Conservation (phyloP, 148 eudicot species). For the Rheum nobile region DNA sequence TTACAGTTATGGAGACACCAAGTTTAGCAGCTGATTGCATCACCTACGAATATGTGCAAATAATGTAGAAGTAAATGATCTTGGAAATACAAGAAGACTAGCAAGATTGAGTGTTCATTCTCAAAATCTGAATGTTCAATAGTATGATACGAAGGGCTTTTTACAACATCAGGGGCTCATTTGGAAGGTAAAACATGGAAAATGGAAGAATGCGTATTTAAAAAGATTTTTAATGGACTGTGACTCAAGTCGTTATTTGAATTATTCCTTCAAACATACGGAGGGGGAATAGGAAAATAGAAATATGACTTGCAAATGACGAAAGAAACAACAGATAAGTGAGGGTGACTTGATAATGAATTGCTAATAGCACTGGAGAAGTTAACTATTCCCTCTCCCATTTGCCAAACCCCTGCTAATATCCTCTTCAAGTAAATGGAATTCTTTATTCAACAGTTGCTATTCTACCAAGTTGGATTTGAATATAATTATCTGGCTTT, state of each 20-base stretch:
- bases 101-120: not conserved
- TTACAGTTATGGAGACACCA: slow-evolving; percentile 51
- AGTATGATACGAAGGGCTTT: not conserved
- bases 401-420: not conserved
- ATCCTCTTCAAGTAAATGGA: not conserved
- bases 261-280: not conserved
- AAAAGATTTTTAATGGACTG: not conserved
- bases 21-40: slow-evolving; percentile 77
- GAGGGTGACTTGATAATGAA: not conserved
- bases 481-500: not conserved
- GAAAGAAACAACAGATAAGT: not conserved
- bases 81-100: not conserved
- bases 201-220: not conserved
- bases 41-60: slow-evolving; percentile 33
- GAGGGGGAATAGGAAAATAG: not conserved
- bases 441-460: not conserved
- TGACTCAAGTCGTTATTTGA: not conserved
- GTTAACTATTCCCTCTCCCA: not conserved
- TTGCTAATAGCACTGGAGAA: not conserved
- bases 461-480: not conserved
- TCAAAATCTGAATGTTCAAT: not conserved
- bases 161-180: not conserved
- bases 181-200: not conserved
- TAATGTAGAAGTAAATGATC: slow-evolving; percentile 4
- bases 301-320: not conserved